phyloP scores from a whole-genome alignment of 1,284 basidiomycete genomes.

The Tilletia caries region DNA sequence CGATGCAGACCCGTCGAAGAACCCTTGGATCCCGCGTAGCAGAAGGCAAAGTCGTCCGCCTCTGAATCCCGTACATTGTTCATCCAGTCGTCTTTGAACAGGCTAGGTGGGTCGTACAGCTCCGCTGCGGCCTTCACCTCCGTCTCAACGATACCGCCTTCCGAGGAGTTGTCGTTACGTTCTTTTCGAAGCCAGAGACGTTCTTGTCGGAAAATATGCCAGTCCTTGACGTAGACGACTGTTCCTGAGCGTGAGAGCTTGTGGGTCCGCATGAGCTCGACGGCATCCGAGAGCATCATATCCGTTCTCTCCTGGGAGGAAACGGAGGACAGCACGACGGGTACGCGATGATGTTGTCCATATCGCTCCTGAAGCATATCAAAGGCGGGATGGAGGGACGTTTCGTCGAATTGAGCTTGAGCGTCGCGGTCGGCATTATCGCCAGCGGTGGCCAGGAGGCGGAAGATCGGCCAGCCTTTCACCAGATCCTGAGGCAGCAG shows the following conservation, averaged over 20 bases:
- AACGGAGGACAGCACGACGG: conserved; percentile 22
- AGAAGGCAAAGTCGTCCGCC: conserved; percentile 58
- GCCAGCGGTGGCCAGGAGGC: background rate
- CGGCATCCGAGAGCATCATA: conserved; percentile 25
- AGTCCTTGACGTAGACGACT: conserved; percentile 61
- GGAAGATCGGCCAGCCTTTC: conserved; percentile 17
- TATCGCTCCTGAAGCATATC: conserved; percentile 20
- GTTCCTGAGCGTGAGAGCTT: conserved; percentile 21
- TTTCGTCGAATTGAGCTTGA: background rate
- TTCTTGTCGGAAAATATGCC: conserved; percentile 57
- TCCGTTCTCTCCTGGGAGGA: conserved; percentile 18
- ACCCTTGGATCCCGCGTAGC: conserved; percentile 37
- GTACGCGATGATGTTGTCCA: conserved; percentile 25
- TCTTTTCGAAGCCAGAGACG: background rate
- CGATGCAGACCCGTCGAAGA: conserved; percentile 38
- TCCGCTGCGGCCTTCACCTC: conserved; percentile 18
- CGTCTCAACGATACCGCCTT: background rate
- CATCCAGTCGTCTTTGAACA: conserved; percentile 61
- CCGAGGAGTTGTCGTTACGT: too few species aligned
- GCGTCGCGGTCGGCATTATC: background rate
- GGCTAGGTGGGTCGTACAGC: conserved; percentile 57
- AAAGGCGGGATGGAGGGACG: conserved; percentile 25
- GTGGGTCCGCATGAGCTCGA: conserved; percentile 22
- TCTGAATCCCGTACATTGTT: conserved; percentile 30
- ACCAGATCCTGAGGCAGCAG: conserved; percentile 29